Conservation (phyloP, 1,284 basidiomycete genomes). For the Vanrija sp. region DNA sequence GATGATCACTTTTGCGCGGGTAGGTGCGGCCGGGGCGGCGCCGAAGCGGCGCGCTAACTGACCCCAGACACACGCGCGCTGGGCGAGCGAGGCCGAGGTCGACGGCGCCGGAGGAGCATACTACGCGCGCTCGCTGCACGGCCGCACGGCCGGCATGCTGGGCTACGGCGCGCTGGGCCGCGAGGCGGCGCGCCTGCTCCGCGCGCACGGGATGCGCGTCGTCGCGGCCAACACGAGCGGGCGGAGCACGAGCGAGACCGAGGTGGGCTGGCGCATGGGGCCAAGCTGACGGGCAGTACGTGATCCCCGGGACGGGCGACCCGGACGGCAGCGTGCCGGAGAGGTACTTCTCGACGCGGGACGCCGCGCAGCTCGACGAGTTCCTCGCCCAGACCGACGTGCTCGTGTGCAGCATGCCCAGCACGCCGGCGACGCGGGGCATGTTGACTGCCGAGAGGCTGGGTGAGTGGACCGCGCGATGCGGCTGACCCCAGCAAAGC, state of each 20-base stretch:
- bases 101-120: slow-evolving; percentile 26
- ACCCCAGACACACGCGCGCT: slow-evolving; percentile 25
- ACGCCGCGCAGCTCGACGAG: slow-evolving; percentile 27
- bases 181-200: slow-evolving; percentile 41
- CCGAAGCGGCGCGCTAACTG: not conserved
- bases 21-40: slow-evolving; percentile 14
- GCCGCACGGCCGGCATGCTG: slow-evolving; percentile 42
- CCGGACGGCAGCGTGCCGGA: slow-evolving; percentile 40
- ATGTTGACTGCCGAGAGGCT: slow-evolving; percentile 38
- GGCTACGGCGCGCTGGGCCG: slow-evolving; percentile 40
- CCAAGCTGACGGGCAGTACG: slow-evolving; percentile 15
- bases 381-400: slow-evolving; percentile 44
- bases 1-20: slow-evolving; percentile 30
- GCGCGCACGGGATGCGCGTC: slow-evolving; percentile 37
- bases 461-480: slow-evolving; percentile 20
- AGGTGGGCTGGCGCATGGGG: slow-evolving; percentile 23
- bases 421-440: slow-evolving; percentile 34
- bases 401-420: slow-evolving; percentile 40
- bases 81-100: slow-evolving; percentile 28
- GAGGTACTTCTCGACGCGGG: slow-evolving; percentile 40
- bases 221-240: slow-evolving; percentile 46
- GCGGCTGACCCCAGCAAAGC: slow-evolving; percentile 11
- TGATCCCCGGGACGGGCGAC: slow-evolving; percentile 43
- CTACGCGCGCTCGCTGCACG: slow-evolving; percentile 26
- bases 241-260: slow-evolving; percentile 31